Conservation (phyloP, 129 eudicot genomes). For the Chrysanthemum makinoi region DNA sequence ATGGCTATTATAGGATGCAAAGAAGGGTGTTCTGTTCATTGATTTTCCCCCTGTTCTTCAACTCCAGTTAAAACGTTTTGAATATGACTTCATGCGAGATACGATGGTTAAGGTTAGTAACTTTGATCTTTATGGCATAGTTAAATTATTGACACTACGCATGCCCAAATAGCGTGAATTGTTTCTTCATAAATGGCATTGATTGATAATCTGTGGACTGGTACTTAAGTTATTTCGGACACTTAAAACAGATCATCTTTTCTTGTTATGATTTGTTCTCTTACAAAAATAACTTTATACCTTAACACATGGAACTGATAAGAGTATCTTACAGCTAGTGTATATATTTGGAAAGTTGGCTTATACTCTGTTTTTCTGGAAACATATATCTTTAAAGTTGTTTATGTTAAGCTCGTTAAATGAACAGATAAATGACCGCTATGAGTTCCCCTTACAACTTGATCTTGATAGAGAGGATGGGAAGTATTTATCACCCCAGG, state of each 20-base stretch:
- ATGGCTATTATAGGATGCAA: background rate
- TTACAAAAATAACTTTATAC: too few species aligned
- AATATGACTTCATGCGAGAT: constrained; percentile 1
- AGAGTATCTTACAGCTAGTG: too few species aligned
- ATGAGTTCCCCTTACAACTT: constrained; percentile 91
- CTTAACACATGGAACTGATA: too few species aligned
- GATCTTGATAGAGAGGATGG: constrained; percentile 94
- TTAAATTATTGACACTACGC: background rate
- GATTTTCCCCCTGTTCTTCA: constrained; percentile 1
- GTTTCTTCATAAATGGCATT: too few species aligned
- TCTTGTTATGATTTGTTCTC: too few species aligned
- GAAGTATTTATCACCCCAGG: constrained; percentile 88
- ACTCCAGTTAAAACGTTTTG: background rate
- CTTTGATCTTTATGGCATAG: constrained; percentile 7
- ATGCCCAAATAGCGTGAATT: background rate
- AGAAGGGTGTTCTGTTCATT: constrained; percentile 4
- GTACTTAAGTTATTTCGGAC: too few species aligned
- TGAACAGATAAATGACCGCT: constrained; percentile 92
- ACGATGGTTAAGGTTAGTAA: constrained; percentile 7
- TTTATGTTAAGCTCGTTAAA: background rate
- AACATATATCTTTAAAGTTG: too few species aligned
- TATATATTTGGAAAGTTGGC: too few species aligned
- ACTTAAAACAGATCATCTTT: too few species aligned
- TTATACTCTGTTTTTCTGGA: too few species aligned
- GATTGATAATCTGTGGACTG: too few species aligned